Base-by-base conservation (phyloP, 2,329 filamentous ascomycete genomes). In the Aspergillus piperis region DNA sequence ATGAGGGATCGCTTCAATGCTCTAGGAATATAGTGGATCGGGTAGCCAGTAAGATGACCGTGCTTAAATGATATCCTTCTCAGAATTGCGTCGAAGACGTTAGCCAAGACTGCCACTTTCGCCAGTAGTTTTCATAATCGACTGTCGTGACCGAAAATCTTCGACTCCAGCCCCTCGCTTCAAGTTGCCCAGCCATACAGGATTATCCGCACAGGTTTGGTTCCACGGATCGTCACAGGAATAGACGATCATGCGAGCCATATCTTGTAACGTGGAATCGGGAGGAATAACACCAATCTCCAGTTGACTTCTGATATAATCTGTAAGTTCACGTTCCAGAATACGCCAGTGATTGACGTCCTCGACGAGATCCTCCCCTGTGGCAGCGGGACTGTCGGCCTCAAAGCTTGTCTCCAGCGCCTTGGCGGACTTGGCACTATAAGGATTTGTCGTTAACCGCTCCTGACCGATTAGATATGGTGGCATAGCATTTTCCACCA, bases 401-500 rank as follows among this genome's bases (percentile, higher is more conserved):
- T 51, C 56, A 32, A 3, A 36, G 17, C 15, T 47, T 21, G 13
- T 21, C 21, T 47, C 17, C 4, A 41, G 21, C 25, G n/a, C 38
- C 8, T n/a, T 59, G 15, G 54, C 38, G 21, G 39, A 55, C 3
- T 23, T 21, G 17, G 41, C 41, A 11, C 17, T 44, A 38, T 52
- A 62, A 1, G 60, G 60, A 7, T 62, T 57, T 44, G 58, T 50
- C 2, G 60, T 59, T 5, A 32, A 25, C 3, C 56, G 60, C 57
- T 75, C 73, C 42, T 72, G 63, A 7, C 66, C 73, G 42, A 75
- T 73, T 5, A 76, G 59, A 57, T 72, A 76, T 21, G 73, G 71
- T 5, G 73, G 73, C 19, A 76, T 70, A 17, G 73, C 70, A 53
- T 75, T 75, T 53, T 74, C 70, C 5, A 77, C 72, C 21, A 73